phyloP scores from a whole-genome alignment of 2,329 filamentous ascomycete genomes.

The Clarireedia homoeocarpa region DNA sequence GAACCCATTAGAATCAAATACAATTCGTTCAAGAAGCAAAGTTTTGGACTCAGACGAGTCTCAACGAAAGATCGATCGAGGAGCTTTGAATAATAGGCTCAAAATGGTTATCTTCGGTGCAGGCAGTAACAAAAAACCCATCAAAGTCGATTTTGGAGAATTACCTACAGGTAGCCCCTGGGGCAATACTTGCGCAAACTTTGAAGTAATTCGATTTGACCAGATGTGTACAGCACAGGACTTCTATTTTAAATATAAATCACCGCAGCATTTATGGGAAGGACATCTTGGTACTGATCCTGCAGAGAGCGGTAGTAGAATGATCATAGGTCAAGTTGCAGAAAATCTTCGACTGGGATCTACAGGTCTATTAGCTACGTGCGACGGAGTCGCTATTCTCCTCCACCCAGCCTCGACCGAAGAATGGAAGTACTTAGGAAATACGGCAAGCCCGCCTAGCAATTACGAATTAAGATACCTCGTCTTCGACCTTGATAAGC shows the following conservation, averaged over 20 bases:
- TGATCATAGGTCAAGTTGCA: constrained; percentile 13
- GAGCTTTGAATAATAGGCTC: background rate
- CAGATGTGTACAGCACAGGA: constrained; percentile 23
- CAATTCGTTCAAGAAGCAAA: background rate
- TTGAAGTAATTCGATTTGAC: constrained; percentile 11
- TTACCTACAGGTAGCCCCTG: background rate
- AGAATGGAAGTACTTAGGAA: constrained; percentile 25
- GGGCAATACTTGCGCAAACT: background rate
- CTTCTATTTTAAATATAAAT: constrained; percentile 13
- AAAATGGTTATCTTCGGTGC: background rate
- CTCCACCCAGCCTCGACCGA: constrained; percentile 21
- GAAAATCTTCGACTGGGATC: constrained; percentile 17
- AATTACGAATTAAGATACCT: constrained; percentile 19
- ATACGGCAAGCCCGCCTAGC: background rate
- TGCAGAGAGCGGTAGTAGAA: constrained; percentile 2
- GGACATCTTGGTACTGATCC: constrained; percentile 13
- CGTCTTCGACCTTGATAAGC: constrained; percentile 15
- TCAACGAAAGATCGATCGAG: too few species aligned
- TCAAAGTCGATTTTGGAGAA: background rate
- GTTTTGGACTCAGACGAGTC: background rate
- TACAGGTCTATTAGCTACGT: constrained; percentile 17
- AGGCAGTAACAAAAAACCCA: background rate
- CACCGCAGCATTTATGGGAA: constrained; percentile 9
- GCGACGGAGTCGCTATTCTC: constrained; percentile 18
- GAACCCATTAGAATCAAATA: too few species aligned